phyloP scores from a whole-genome alignment of 164 flowering plant genomes.

The Sextonia rubra region DNA sequence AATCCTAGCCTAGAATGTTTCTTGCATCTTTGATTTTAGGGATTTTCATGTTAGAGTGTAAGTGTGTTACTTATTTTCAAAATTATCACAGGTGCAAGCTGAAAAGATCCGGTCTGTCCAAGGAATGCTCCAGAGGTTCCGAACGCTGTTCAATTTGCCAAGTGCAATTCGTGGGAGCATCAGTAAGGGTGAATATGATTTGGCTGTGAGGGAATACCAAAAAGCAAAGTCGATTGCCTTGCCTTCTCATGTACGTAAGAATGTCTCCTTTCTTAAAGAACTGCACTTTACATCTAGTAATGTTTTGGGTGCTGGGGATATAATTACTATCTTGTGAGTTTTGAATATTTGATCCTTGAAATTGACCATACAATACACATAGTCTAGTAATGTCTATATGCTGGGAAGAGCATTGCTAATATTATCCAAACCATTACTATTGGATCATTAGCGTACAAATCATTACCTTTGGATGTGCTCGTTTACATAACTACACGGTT shows the following conservation, averaged over 20 bases:
- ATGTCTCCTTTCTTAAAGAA: not conserved
- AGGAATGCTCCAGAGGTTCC: constrained; percentile 99
- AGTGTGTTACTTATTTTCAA: constrained; percentile 7
- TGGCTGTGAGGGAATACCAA: constrained; percentile 96
- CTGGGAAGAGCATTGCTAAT: not conserved
- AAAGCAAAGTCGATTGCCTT: constrained; percentile 97
- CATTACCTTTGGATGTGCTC: no score
- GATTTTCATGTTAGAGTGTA: not conserved
- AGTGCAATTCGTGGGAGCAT: constrained; percentile 93
- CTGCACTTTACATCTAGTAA: not conserved
- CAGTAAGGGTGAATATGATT: constrained; percentile 97
- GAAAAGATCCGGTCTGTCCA: constrained; percentile 99
- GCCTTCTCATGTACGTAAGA: constrained; percentile 85
- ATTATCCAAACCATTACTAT: not conserved
- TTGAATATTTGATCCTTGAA: not conserved
- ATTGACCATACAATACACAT: no score
- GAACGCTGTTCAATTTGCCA: constrained; percentile 93
- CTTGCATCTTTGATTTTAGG: constrained; percentile 5
- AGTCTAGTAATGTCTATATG: not conserved
- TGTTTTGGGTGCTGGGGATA: not conserved
- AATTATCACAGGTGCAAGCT: constrained; percentile 73
- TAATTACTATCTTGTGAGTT: not conserved
- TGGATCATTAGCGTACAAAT: no score
- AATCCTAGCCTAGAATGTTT: constrained; percentile 9
- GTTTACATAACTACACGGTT: no score